These are phyloP conservation scores for Candida sanyaensis DNA, from an alignment of 1,139 yeast genomes.

Conservation along the genomic window DNA sequence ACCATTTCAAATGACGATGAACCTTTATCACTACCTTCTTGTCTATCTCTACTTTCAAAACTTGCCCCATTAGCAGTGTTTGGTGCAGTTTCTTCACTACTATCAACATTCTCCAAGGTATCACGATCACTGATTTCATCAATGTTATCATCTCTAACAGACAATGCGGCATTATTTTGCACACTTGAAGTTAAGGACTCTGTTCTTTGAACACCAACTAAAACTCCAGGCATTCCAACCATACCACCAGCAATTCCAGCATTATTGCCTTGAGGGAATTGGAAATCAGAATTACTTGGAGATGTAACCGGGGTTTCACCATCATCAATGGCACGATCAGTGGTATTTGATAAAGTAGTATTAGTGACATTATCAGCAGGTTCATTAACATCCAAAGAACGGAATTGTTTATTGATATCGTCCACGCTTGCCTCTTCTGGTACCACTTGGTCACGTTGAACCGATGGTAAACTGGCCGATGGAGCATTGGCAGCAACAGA, in stretches of 20 bases:
- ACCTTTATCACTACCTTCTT: constrained; percentile 40
- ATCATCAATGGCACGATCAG: constrained; percentile 34
- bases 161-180: constrained; percentile 87
- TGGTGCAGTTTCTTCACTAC: constrained; percentile 18
- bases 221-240: constrained; percentile 51
- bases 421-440: constrained; percentile 2
- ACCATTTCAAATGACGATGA: constrained; percentile 57
- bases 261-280: constrained; percentile 47
- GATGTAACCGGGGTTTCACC: constrained; percentile 59
- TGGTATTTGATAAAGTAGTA: constrained; percentile 37
- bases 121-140: constrained; percentile 64
- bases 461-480: neutral
- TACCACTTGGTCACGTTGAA: constrained; percentile 3
- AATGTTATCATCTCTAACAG: constrained; percentile 74
- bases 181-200: constrained; percentile 89
- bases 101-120: constrained; percentile 44
- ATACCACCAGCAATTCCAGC: constrained; percentile 42
- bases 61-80: constrained; percentile 19
- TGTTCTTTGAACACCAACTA: constrained; percentile 55
- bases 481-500: neutral
- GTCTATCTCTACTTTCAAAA: constrained; percentile 14
- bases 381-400: constrained; percentile 19
- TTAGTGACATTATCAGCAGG: constrained; percentile 24
- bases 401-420: constrained; percentile 18
- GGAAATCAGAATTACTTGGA: constrained; percentile 55